Conservation (phyloP, 768 basidiomycete genomes). For the Nevesoporus exiguus region DNA sequence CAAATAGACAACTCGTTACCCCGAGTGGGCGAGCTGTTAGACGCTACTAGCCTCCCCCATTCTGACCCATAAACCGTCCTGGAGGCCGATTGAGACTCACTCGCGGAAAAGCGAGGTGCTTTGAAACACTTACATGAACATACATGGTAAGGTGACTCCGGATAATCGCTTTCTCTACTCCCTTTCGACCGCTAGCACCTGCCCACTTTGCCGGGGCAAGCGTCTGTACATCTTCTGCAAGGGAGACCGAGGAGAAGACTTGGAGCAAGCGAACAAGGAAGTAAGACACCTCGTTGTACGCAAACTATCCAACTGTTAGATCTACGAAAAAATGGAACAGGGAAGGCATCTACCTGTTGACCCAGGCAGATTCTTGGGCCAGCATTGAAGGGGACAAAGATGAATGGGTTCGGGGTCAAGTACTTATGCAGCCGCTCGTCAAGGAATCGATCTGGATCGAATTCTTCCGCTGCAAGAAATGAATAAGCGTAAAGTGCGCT, state of each 20-base stretch:
- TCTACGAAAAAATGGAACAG: no score
- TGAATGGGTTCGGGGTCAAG: conserved; percentile 51
- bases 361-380: conserved; percentile 38
- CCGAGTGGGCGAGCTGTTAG: neutral
- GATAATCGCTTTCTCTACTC: conserved; percentile 44
- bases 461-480: conserved; percentile 43
- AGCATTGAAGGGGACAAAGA: conserved; percentile 43
- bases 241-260: conserved; percentile 43
- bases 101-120: neutral
- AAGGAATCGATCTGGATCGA: conserved; percentile 67
- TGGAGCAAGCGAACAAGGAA: conserved; percentile 61
- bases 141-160: conserved; percentile 55
- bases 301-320: conserved; percentile 41
- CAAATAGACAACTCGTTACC: no score
- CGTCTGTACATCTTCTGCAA: conserved; percentile 45
- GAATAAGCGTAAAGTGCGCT: neutral
- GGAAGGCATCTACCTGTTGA: conserved; percentile 29
- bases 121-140: conserved; percentile 34
- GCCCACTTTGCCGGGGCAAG: conserved; percentile 47
- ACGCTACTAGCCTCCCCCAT: conserved; percentile 17
- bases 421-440: conserved; percentile 58
- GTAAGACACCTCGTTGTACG: conserved; percentile 64
- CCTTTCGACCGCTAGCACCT: conserved; percentile 32
- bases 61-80: conserved; percentile 29
- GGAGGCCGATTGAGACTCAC: neutral